Evolutionary conservation across 2,329 filamentous ascomycete genomes (phyloP).

Genomic region (Aureobasidium sp.): DNA sequence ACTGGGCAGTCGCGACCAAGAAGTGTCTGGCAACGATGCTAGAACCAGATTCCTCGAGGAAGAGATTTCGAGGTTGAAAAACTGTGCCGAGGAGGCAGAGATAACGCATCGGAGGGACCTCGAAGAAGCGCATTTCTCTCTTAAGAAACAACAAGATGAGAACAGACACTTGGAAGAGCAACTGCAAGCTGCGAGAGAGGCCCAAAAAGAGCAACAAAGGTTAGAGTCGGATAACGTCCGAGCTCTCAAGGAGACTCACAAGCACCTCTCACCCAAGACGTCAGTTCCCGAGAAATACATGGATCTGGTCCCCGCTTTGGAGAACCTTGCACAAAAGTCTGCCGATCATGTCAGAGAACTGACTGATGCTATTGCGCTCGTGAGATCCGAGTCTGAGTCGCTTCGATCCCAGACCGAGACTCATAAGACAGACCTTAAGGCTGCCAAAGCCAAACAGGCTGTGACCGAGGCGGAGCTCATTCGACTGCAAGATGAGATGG

Average conservation of each 20-base stretch:
- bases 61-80: slow-evolving; percentile 59
- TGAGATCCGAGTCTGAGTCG: slow-evolving; percentile 41
- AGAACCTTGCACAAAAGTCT: slow-evolving; percentile 38
- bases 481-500: slow-evolving; percentile 38
- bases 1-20: slow-evolving; percentile 74
- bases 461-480: slow-evolving; percentile 34
- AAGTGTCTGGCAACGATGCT: slow-evolving; percentile 64
- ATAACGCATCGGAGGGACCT: slow-evolving; percentile 38
- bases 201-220: slow-evolving; percentile 38
- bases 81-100: slow-evolving; percentile 45
- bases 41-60: slow-evolving; percentile 60
- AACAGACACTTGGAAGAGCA: slow-evolving; percentile 53
- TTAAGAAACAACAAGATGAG: slow-evolving; percentile 52
- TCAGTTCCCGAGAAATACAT: slow-evolving; percentile 33
- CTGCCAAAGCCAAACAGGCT: slow-evolving; percentile 26
- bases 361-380: slow-evolving; percentile 40
- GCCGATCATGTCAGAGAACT: slow-evolving; percentile 40
- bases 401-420: slow-evolving; percentile 34
- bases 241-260: slow-evolving; percentile 31
- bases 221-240: slow-evolving; percentile 28
- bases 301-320: slow-evolving; percentile 36
- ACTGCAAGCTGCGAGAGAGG: slow-evolving; percentile 29
- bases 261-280: slow-evolving; percentile 31
- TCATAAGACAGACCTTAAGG: slow-evolving; percentile 30
- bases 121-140: slow-evolving; percentile 13